Evolutionary conservation across 176 grass and related monocot species (phyloP).

Genomic region (Raddia distichophylla): DNA sequence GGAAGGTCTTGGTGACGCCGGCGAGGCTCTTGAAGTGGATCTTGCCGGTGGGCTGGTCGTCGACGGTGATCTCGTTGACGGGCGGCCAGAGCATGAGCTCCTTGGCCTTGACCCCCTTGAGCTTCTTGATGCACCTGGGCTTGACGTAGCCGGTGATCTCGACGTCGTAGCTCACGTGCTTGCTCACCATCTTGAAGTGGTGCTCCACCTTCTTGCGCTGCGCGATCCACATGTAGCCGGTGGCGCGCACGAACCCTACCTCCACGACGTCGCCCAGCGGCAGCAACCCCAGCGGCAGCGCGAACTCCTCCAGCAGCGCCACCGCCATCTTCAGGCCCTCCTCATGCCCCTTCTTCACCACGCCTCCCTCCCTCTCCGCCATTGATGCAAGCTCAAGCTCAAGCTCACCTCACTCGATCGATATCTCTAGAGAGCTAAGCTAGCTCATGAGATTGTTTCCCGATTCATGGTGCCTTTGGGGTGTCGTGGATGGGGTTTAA

Average conservation of each 20-base stretch:
- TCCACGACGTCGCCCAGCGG: conserved; percentile 62
- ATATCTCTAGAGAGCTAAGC: neutral
- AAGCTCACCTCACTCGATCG: no score
- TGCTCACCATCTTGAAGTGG: conserved; percentile 66
- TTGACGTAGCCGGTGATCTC: conserved; percentile 61
- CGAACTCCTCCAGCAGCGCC: conserved; percentile 69
- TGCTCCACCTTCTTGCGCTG: conserved; percentile 74
- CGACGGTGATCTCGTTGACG: conserved; percentile 64
- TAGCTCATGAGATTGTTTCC: neutral
- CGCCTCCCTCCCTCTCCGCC: conserved; percentile 34
- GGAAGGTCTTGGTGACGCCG: conserved; percentile 88
- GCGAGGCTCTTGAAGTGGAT: conserved; percentile 88
- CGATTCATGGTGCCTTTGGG: neutral
- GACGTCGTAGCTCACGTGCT: conserved; percentile 59
- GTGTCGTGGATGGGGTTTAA: neutral
- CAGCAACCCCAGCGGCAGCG: conserved; percentile 80
- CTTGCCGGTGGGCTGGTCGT: conserved; percentile 63
- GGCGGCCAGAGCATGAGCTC: conserved; percentile 85
- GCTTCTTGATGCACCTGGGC: conserved; percentile 64
- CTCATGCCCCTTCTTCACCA: conserved; percentile 40
- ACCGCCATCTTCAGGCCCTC: conserved; percentile 34
- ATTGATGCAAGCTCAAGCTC: neutral
- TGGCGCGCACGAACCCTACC: conserved; percentile 68
- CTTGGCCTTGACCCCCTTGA: conserved; percentile 76
- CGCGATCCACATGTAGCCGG: conserved; percentile 77